These are phyloP conservation scores for Sutorius australiensis DNA, from an alignment of 768 basidiomycete species.

Conservation along the genomic window DNA sequence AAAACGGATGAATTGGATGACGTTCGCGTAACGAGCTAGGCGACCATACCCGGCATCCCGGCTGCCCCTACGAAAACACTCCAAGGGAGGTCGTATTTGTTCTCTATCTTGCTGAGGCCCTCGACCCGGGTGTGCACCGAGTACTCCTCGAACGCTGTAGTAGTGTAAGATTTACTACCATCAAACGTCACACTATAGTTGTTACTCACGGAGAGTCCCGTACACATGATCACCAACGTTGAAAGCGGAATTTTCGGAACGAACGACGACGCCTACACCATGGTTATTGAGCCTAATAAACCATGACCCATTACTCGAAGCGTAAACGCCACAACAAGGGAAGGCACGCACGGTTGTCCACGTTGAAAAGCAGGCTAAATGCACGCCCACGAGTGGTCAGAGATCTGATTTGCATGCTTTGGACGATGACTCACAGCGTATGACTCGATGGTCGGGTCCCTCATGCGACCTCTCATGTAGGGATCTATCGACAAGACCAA, in stretches of 20 bases:
- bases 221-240: constrained; percentile 6
- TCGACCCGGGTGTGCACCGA: neutral
- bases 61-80: constrained; percentile 27
- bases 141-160: constrained; percentile 27
- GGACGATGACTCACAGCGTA: constrained; percentile 6
- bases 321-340: neutral
- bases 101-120: constrained; percentile 16
- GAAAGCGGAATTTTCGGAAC: constrained; percentile 9
- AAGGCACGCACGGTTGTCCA: constrained; percentile 13
- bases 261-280: constrained; percentile 34
- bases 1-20: neutral
- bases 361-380: constrained; percentile 9
- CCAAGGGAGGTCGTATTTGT: constrained; percentile 30
- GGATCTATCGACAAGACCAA: constrained; percentile 48
- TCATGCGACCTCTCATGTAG: constrained; percentile 44
- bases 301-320: neutral
- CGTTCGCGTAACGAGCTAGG: constrained; percentile 6
- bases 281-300: constrained; percentile 29
- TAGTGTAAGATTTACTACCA: constrained; percentile 38
- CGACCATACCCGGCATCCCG: constrained; percentile 27
- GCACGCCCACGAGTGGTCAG: neutral
- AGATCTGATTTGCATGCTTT: neutral
- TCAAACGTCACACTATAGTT: constrained; percentile 36
- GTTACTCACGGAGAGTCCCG: constrained; percentile 29
- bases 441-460: constrained; percentile 11